Conservation (phyloP, 176 grass and related monocot species). For the Oryza meyeriana region DNA sequence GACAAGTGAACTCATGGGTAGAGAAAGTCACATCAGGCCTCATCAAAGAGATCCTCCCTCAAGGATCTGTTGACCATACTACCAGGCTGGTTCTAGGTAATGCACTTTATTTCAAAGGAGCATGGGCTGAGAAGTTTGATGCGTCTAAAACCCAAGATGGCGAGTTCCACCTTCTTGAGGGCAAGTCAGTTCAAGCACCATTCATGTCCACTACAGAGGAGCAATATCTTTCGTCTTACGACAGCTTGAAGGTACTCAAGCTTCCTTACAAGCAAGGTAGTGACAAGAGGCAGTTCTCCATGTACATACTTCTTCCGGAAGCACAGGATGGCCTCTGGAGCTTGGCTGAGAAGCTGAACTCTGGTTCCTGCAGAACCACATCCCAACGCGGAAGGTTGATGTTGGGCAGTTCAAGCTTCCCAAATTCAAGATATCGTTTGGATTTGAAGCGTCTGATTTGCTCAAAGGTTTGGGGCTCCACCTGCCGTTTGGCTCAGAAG, state of each 20-base stretch:
- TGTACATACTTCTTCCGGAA: conserved; percentile 77
- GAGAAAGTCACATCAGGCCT: conserved; percentile 57
- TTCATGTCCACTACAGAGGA: conserved; percentile 63
- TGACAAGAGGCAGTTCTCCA: conserved; percentile 73
- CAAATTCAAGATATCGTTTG: conserved; percentile 81
- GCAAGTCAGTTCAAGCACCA: conserved; percentile 49
- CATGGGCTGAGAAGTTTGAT: conserved; percentile 77
- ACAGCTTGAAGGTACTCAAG: conserved; percentile 60
- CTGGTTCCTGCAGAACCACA: conserved; percentile 50
- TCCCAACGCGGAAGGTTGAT: conserved; percentile 41
- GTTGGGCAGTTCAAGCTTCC: conserved; percentile 64
- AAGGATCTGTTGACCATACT: conserved; percentile 42
- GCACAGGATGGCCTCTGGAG: conserved; percentile 53
- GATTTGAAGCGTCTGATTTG: conserved; percentile 51
- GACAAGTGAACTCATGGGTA: conserved; percentile 75
- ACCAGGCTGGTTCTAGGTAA: conserved; percentile 75
- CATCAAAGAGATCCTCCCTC: conserved; percentile 62
- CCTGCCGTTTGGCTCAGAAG: conserved; percentile 46
- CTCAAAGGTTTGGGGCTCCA: conserved; percentile 59
- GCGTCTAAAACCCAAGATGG: conserved; percentile 48
- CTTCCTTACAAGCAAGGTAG: conserved; percentile 66
- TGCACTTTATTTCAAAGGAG: conserved; percentile 80
- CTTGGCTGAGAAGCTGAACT: conserved; percentile 56
- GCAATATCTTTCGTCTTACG: conserved; percentile 44
- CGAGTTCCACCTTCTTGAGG: conserved; percentile 59